phyloP scores from a whole-genome alignment of 2,329 filamentous ascomycete genomes.

The Claviceps africana region DNA sequence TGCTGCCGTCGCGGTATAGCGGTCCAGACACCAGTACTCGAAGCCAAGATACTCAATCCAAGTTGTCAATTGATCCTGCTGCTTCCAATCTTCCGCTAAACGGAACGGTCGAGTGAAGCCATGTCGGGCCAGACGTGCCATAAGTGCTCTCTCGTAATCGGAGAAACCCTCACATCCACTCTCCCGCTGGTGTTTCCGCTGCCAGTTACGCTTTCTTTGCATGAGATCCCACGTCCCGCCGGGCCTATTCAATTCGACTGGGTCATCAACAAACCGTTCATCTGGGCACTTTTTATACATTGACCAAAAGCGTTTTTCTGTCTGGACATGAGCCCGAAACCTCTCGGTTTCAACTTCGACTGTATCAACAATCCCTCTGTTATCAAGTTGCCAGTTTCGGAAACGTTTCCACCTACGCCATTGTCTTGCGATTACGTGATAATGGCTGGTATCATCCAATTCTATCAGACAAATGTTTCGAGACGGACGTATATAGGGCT shows the following conservation, averaged over 20 bases:
- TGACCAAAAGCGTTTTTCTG: neutral
- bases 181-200: constrained; percentile 6
- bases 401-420: constrained; percentile 16
- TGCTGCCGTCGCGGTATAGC: constrained; percentile 9
- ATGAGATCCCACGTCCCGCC: constrained; percentile 1
- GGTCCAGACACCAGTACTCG: constrained; percentile 14
- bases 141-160: constrained; percentile 13
- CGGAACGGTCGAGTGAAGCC: constrained; percentile 17
- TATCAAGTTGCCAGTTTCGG: constrained; percentile 17
- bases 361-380: constrained; percentile 8
- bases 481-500: constrained; percentile 7
- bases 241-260: too few species aligned
- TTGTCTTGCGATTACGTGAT: constrained; percentile 14
- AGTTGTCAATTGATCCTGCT: constrained; percentile 20
- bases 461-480: too few species aligned
- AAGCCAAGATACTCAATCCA: constrained; percentile 26
- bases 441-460: too few species aligned
- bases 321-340: constrained; percentile 7
- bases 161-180: constrained; percentile 9
- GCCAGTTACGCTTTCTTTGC: constrained; percentile 4
- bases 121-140: constrained; percentile 15
- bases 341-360: constrained; percentile 8
- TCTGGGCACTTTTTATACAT: too few species aligned
- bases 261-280: too few species aligned
- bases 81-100: constrained; percentile 14